Percentiles rank a stretch among this genome's conserved stretches.
Evolutionary conservation across 169 alveolate genomes (phyloP).

Genomic region (Plasmodium knowlesi): DNA sequence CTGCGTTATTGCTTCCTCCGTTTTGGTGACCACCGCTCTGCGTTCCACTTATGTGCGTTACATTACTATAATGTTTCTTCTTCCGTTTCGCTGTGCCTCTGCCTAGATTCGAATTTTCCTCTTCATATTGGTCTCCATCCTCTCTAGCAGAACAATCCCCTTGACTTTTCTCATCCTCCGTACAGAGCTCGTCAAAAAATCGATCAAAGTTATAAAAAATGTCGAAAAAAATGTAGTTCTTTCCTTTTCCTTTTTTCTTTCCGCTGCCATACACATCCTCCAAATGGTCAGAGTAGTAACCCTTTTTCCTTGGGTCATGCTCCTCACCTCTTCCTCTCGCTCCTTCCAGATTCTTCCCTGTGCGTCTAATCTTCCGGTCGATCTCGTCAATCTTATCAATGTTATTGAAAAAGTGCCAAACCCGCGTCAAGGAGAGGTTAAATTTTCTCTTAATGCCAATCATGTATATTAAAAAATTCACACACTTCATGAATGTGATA

Average conservation of each 20-base stretch:
- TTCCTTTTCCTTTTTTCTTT: background rate
- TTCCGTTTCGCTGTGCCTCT: background rate
- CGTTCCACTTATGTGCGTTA: background rate
- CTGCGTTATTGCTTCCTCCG: background rate
- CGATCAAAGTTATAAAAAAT: slow-evolving; percentile 54
- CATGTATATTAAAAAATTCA: slow-evolving; percentile 42
- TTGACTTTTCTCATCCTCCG: background rate
- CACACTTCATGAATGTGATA: slow-evolving; percentile 71
- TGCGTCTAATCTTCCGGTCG: background rate
- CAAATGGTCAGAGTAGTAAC: background rate
- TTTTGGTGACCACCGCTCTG: background rate
- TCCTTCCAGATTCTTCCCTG: background rate
- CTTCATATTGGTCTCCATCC: background rate
- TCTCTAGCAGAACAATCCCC: background rate
- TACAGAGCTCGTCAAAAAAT: slow-evolving; percentile 38
- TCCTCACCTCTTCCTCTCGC: background rate
- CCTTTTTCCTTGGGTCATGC: background rate
- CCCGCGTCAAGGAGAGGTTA: slow-evolving; percentile 37
- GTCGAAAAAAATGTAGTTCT: slow-evolving; percentile 33
- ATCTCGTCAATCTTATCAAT: slow-evolving; percentile 52
- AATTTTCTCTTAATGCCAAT: slow-evolving; percentile 73
- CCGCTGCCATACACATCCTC: background rate
- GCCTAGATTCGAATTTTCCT: background rate
- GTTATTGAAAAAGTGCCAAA: slow-evolving; percentile 70
- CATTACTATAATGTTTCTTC: background rate